Evolutionary conservation across 805 yeast species (phyloP).

Genomic region (Hanseniaspora singularis): DNA sequence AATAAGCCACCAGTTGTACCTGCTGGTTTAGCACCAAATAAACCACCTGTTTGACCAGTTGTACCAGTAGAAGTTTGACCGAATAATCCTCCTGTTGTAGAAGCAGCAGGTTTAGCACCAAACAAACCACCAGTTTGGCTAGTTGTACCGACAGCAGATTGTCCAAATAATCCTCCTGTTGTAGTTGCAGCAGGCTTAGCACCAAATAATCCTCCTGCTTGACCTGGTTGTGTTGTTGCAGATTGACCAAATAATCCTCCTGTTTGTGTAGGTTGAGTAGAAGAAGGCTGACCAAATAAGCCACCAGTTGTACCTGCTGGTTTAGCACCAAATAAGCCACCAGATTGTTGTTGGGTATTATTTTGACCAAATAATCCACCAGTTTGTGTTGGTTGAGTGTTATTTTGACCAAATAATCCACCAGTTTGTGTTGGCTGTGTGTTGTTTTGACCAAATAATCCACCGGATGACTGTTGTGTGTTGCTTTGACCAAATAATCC

Average conservation of each 20-base stretch:
- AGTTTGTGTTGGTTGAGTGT: conserved; percentile 19
- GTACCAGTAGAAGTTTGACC: conserved; percentile 32
- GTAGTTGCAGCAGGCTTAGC: conserved; percentile 20
- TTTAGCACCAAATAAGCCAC: conserved; percentile 26
- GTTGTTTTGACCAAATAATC: conserved; percentile 23
- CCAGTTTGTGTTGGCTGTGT: too few relatives aligned
- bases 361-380: conserved; percentile 37
- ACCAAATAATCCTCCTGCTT: conserved; percentile 23
- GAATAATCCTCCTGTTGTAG: conserved; percentile 32
- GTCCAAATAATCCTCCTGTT: conserved; percentile 32
- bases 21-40: conserved; percentile 33
- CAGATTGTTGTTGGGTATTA: conserved; percentile 22
- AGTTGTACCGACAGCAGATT: conserved; percentile 16
- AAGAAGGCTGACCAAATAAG: conserved; percentile 21
- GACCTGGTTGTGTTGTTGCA: conserved; percentile 16
- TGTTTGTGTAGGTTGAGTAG: conserved; percentile 26
- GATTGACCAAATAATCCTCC: conserved; percentile 22
- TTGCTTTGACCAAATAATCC: conserved; percentile 32
- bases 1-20: conserved; percentile 30
- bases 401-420: too few relatives aligned
- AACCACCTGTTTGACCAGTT: conserved; percentile 33
- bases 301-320: conserved; percentile 28
- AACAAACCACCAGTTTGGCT: conserved; percentile 28
- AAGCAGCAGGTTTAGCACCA: conserved; percentile 22
- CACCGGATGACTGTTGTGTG: conserved; percentile 23